Base-by-base conservation (phyloP, 1,139 yeast genomes). In the Diutina sp. region DNA sequence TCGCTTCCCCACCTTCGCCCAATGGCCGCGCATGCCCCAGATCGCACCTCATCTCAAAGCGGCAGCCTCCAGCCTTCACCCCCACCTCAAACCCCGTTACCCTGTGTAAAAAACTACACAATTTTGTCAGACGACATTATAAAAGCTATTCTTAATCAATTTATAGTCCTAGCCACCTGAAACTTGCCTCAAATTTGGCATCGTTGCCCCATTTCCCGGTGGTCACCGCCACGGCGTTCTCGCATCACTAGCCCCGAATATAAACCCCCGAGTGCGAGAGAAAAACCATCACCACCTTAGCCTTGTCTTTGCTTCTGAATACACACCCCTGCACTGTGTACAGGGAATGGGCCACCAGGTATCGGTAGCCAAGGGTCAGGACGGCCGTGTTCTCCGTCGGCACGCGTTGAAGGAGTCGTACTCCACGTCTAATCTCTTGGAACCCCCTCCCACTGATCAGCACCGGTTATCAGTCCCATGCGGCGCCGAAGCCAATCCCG, bases 281-380 rank as follows among this genome's bases (percentile, higher is more conserved):
- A 35, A 35, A 35, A 35, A 35, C 41, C 41, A 35, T 11, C n/a
- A 35, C 14, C 14, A 11, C 41, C 41, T 35, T 35, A 35, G 41
- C 41, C 41, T 35, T 35, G 41, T 35, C 41, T 35, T 35, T 35
- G 41, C 11, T 35, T 11, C 14, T 35, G 11, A 35, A 35, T 35
- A 35, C 41, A 35, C 3, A 35, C 41, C 41, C 41, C 41, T 35
- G 41, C n/a, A 35, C 14, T 35, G 41, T 35, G n/a, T 35, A 35
- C 41, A 35, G 41, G 41, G 41, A 9, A 50, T 50, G 53, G 53
- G 53, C 28, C 32, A 32, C 28, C 53, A 50, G 32, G 53, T 50
- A 16, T 50, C 53, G 25, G 51, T 47, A 14, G 51, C 30, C 21
- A 14, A 32, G 14, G 41, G 44, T 32, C 44, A 38, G n/a, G 21